A percentile compares a stretch with the other conserved stretches of the same genome.
These are phyloP conservation scores for Chlamydomonas sp. DNA, from an alignment of 139 green algal genomes.

Conservation along the genomic window DNA sequence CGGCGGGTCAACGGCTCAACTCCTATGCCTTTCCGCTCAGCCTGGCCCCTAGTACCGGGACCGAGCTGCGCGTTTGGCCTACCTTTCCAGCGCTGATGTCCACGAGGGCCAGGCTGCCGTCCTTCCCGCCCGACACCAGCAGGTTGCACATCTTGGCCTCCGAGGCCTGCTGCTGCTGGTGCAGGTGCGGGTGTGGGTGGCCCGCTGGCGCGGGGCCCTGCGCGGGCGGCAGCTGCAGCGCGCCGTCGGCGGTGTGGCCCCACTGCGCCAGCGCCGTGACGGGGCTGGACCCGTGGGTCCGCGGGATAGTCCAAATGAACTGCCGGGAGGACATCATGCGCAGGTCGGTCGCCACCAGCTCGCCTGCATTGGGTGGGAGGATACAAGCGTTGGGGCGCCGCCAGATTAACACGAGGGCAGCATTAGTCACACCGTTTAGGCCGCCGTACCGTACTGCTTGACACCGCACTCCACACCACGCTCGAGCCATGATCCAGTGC, in stretches of 20 bases:
- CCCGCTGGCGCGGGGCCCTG: neutral
- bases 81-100: slow-evolving; percentile 41
- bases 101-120: slow-evolving; percentile 55
- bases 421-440: too few relatives aligned
- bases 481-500: neutral
- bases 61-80: neutral
- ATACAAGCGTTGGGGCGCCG: neutral
- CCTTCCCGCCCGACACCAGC: slow-evolving; percentile 57
- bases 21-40: neutral
- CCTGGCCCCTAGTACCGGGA: too few relatives aligned
- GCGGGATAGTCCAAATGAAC: slow-evolving; percentile 26
- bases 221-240: neutral
- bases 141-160: slow-evolving; percentile 28
- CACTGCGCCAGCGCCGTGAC: slow-evolving; percentile 21
- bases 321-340: slow-evolving; percentile 63
- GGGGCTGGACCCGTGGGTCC: neutral
- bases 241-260: neutral
- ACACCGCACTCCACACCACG: neutral
- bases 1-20: neutral
- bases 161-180: neutral
- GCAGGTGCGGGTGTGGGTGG: neutral
- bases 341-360: slow-evolving; percentile 69
- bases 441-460: too few relatives aligned
- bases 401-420: neutral
- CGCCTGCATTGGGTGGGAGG: neutral